Base-by-base conservation (phyloP, 1,284 basidiomycete species). In the Neonothopanus nambi region DNA sequence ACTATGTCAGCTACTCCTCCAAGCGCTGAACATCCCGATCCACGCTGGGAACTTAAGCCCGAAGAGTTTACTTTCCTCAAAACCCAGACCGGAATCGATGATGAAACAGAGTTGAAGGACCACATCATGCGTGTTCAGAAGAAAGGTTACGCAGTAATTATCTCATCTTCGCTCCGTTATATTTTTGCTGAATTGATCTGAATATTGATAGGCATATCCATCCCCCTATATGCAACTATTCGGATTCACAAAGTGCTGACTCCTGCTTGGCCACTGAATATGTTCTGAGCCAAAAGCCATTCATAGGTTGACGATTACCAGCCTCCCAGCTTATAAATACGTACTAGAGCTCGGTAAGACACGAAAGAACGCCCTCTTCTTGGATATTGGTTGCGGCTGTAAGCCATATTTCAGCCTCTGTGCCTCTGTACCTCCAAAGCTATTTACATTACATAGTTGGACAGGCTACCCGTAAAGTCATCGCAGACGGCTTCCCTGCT, bases 301-400 rank as follows among this genome's bases (percentile, higher is more conserved):
- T 41, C 24, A 20, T 41, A 81, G 78, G 36, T 56, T 77, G 15
- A 77, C 72, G 62, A 76, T 78, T 36, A 65, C 70, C 3, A 70
- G 66, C n/a, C 61, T 74, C 24, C 75, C 76, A 5, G 72, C 64
- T 0, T 84, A 84, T 61, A 54, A 64, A 2, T 64, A 70, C 7
- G 69, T 74, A 6, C 63, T 82, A 3, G 57, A 70, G 30, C 64
- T 82, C 0, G 67, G 68, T 2, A 63, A 65, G 21, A 67, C 71
- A 2, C 71, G 70, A 15, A 56, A 68, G 13, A 68, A 69, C 40
- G 76, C 79, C 2, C 71, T 85, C 42, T 66, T 82, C n/a, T 67
- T 84, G 1, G 75, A 77, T 46, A 61, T 76, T 6, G 73, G 68
- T 12, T 80, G 77, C 59, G 80, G 78, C 59, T 79, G 80, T 81